Conservation (phyloP, 441 rosid genomes). For the Francoa sonchifolia region DNA sequence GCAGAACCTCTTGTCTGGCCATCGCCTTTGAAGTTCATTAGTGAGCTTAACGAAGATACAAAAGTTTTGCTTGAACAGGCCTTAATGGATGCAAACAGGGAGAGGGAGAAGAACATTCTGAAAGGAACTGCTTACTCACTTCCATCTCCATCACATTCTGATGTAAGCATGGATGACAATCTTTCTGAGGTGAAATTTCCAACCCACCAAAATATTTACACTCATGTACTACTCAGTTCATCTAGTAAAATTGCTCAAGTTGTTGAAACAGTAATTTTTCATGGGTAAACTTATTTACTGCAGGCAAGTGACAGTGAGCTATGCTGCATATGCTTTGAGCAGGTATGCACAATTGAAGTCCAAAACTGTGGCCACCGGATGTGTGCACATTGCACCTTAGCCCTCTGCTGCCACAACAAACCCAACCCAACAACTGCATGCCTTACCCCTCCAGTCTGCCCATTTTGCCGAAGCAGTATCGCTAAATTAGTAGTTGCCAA, state of each 20-base stretch:
- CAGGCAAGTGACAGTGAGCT: slow-evolving; percentile 70
- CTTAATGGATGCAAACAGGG: slow-evolving; percentile 69
- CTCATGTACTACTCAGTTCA: too few relatives aligned
- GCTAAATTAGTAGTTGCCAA: slow-evolving; percentile 49
- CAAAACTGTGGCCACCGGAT: slow-evolving; percentile 85
- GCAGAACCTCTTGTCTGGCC: slow-evolving; percentile 99
- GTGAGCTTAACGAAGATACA: slow-evolving; percentile 80
- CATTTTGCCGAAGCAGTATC: slow-evolving; percentile 87
- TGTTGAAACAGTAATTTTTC: background rate
- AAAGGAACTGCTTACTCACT: slow-evolving; percentile 50
- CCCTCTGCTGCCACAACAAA: slow-evolving; percentile 92
- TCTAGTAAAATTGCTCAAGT: background rate
- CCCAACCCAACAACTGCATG: slow-evolving; percentile 82
- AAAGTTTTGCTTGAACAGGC: slow-evolving; percentile 70
- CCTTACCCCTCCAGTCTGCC: slow-evolving; percentile 78
- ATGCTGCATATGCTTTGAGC: slow-evolving; percentile 96
- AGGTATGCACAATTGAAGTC: slow-evolving; percentile 81
- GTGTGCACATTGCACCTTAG: slow-evolving; percentile 92
- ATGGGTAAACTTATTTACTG: slow-evolving; percentile 8
- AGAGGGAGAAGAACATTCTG: slow-evolving; percentile 72
- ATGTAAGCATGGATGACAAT: slow-evolving; percentile 48
- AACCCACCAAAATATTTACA: too few relatives aligned
- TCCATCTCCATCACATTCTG: slow-evolving; percentile 61
- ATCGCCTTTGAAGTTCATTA: slow-evolving; percentile 83
- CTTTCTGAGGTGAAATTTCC: slow-evolving; percentile 62